Conservation (phyloP, 352 stramenopile species). For the Albugo candida region DNA sequence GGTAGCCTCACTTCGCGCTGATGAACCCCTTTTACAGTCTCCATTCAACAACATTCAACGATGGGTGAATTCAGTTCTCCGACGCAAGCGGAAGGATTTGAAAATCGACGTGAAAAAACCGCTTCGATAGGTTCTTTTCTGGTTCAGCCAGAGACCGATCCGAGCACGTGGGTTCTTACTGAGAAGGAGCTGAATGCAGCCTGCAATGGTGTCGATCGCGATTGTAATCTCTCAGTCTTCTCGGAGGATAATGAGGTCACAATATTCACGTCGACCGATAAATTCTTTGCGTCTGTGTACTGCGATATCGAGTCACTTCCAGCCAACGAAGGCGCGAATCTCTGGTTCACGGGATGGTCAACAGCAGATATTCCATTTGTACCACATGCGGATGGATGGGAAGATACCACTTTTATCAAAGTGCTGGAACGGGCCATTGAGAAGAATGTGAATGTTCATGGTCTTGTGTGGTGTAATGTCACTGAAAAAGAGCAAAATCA, state of each 20-base stretch:
- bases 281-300: slow-evolving; percentile 14
- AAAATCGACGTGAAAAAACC: too few relatives aligned
- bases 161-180: slow-evolving; percentile 14
- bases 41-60: too few relatives aligned
- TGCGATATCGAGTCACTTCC: slow-evolving; percentile 7
- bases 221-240: slow-evolving; percentile 3
- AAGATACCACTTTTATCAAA: slow-evolving; percentile 3
- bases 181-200: slow-evolving; percentile 12
- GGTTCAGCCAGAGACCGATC: slow-evolving; percentile 11
- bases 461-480: slow-evolving; percentile 16
- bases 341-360: slow-evolving; percentile 6
- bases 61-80: too few relatives aligned
- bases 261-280: slow-evolving; percentile 12
- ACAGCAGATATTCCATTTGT: slow-evolving; percentile 6
- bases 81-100: too few relatives aligned
- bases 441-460: slow-evolving; percentile 11
- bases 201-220: slow-evolving; percentile 10
- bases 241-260: slow-evolving; percentile 10
- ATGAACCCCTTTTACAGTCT: too few relatives aligned
- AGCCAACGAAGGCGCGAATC: slow-evolving; percentile 4
- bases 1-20: too few relatives aligned
- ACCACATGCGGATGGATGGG: neutral
- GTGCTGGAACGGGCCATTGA: slow-evolving; percentile 9
- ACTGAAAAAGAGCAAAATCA: slow-evolving; percentile 32
- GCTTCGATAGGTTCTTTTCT: too few relatives aligned